Conservation (phyloP, 495 filamentous ascomycete genomes). For the Tuber magnatum region DNA sequence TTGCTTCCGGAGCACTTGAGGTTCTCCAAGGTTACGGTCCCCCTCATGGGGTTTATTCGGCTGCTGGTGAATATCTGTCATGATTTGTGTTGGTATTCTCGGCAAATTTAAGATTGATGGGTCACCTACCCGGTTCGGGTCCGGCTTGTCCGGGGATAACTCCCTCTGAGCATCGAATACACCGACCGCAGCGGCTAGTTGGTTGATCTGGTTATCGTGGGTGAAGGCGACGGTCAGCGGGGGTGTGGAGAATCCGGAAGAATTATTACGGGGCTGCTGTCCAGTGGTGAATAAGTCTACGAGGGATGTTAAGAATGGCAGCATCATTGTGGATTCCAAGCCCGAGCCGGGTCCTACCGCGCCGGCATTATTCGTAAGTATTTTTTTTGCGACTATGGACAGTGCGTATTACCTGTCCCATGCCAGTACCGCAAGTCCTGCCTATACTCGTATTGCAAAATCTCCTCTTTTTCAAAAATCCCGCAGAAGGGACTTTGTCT, state of each 20-base stretch:
- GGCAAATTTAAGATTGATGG: no score
- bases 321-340: slow-evolving; percentile 47
- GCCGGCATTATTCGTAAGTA: no score
- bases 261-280: neutral
- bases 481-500: slow-evolving; percentile 50
- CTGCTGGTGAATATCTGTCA: no score
- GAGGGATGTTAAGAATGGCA: slow-evolving; percentile 49
- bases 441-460: slow-evolving; percentile 54
- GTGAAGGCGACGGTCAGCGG: slow-evolving; percentile 46
- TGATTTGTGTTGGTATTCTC: no score
- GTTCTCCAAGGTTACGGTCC: slow-evolving; percentile 51
- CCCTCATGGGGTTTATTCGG: no score
- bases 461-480: slow-evolving; percentile 50
- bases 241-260: slow-evolving; percentile 42
- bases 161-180: no score
- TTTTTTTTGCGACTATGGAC: no score
- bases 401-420: slow-evolving; percentile 31
- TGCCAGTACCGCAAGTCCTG: slow-evolving; percentile 58
- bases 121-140: no score
- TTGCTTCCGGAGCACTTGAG: slow-evolving; percentile 43
- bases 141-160: no score
- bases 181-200: no score
- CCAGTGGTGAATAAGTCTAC: slow-evolving; percentile 47
- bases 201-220: no score
- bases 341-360: slow-evolving; percentile 48